Evolutionary conservation across 179 eudicot species (phyloP), one percentile per base, ranked within the genome.

Genomic region (Sideroxylon spinosum): DNA sequence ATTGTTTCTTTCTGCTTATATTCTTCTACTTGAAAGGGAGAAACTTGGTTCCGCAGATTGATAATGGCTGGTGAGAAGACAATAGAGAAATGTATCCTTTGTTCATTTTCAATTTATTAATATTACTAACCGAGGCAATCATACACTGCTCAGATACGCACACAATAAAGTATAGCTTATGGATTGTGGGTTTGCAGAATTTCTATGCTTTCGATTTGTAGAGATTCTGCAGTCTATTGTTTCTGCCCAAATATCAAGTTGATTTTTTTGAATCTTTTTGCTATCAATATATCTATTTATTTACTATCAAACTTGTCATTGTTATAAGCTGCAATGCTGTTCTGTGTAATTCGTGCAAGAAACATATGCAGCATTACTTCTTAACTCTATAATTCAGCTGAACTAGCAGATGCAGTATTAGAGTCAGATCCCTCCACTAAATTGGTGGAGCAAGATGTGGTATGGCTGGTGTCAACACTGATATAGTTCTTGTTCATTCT

Each of bases 51-150:
- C 71, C 56, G 80, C 64, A 64, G 73, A 76, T 71, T 53, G 73
- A 59, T 26, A 71, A 77, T 81, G 80, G 74, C 80, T 20, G 80
- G 84, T 22, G 78, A 77, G 84, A 77, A 81, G 65, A 73, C 56
- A 25, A 73, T 64, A n/a, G 80, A 66, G 68, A 73, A 72, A 56
- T 26, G 84, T 81, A 81, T 81, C 80, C 84, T 72, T 76, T 19
- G 50, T 49, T 25, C 44, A 37, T 37, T 9, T 63, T 63, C 16
- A 26, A 63, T 23, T 23, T 23, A 11, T 23, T 9, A 4, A 26
- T 25, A 63, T 25, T 23, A 26, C 37, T 9, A 63, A 3, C 68
- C 11, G 16, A 16, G 4, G 22, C 63, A 63, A 0, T 23, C 29
- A 25, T 7, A 20, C 9, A 20, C 9, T n/a, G 20, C 64, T 4